phyloP scores from a whole-genome alignment of 2,329 filamentous ascomycete genomes.

The Sarocladiaceae sp. region DNA sequence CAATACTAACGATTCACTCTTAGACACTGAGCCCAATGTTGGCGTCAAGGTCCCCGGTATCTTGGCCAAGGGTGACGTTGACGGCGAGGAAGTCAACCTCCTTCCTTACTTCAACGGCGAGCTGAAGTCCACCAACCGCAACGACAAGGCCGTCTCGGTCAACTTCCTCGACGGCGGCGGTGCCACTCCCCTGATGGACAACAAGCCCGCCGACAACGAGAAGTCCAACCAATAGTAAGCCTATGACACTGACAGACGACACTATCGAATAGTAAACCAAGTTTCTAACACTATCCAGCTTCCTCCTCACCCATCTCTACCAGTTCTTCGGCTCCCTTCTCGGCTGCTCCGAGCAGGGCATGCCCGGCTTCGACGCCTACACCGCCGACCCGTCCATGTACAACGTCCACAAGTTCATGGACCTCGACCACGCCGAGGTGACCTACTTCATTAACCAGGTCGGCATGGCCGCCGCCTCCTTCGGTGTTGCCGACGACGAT shows the following conservation, averaged over 20 bases:
- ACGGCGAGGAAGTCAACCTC: constrained; percentile 48
- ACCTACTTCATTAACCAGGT: constrained; percentile 56
- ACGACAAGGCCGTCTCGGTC: constrained; percentile 36
- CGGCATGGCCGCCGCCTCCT: constrained; percentile 47
- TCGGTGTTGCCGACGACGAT: constrained; percentile 51
- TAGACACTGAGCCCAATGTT: constrained; percentile 47
- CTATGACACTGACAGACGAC: neutral
- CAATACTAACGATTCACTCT: neutral
- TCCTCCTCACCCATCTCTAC: constrained; percentile 56
- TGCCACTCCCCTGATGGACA: constrained; percentile 46
- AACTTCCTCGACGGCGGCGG: constrained; percentile 58
- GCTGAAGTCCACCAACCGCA: constrained; percentile 47
- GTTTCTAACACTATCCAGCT: constrained; percentile 24
- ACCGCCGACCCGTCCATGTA: constrained; percentile 39
- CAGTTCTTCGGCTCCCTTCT: constrained; percentile 54
- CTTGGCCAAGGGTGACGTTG: constrained; percentile 41
- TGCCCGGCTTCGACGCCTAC: constrained; percentile 44
- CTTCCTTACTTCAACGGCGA: constrained; percentile 52
- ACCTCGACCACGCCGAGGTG: constrained; percentile 41
- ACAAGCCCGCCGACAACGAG: constrained; percentile 44
- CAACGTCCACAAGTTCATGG: constrained; percentile 55
- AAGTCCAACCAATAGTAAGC: constrained; percentile 50
- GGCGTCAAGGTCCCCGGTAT: constrained; percentile 51
- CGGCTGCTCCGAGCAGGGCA: constrained; percentile 46
- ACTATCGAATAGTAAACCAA: neutral